Evolutionary conservation across 306 rosid species (phyloP).

Genomic region (Pyrus betulifolia): DNA sequence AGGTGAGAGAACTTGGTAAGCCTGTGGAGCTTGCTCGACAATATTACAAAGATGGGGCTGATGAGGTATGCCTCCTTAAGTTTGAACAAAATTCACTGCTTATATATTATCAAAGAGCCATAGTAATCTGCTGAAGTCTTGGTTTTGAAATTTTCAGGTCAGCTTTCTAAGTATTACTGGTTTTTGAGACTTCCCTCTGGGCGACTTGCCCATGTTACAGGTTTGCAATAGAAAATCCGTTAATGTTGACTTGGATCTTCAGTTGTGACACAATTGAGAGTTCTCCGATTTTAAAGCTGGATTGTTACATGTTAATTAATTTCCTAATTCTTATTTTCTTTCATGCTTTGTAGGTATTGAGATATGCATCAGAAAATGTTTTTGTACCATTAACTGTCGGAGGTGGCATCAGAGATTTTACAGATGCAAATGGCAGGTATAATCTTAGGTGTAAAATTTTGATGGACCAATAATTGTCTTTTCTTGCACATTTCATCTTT

Average conservation of each 20-base stretch:
- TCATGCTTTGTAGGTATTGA: slow-evolving; percentile 57
- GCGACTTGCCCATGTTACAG: slow-evolving; percentile 97
- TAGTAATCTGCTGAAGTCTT: slow-evolving; percentile 14
- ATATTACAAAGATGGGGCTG: slow-evolving; percentile 91
- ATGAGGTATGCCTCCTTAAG: slow-evolving; percentile 55
- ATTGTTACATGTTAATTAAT: background rate
- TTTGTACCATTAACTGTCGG: slow-evolving; percentile 98
- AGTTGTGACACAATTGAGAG: background rate
- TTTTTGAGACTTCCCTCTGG: slow-evolving; percentile 93
- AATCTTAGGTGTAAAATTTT: background rate
- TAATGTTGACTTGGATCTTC: background rate
- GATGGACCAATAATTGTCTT: slow-evolving; percentile 1
- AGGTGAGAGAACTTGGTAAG: slow-evolving; percentile 96
- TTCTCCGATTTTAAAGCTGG: background rate
- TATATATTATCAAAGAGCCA: background rate
- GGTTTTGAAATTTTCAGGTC: slow-evolving; percentile 45
- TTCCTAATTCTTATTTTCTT: background rate
- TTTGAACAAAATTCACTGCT: slow-evolving; percentile 12
- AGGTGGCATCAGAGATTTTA: slow-evolving; percentile 95
- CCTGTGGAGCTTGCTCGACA: slow-evolving; percentile 96
- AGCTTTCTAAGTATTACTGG: slow-evolving; percentile 92
- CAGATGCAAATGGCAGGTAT: slow-evolving; percentile 87
- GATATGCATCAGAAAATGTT: slow-evolving; percentile 82
- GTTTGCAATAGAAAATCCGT: slow-evolving; percentile 28
- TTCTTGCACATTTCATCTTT: background rate